A percentile compares a stretch with the other conserved stretches of the same genome.
These are phyloP conservation scores for Trichoderma hamatum DNA, from an alignment of 2,329 filamentous ascomycete species.

Conservation along the genomic window DNA sequence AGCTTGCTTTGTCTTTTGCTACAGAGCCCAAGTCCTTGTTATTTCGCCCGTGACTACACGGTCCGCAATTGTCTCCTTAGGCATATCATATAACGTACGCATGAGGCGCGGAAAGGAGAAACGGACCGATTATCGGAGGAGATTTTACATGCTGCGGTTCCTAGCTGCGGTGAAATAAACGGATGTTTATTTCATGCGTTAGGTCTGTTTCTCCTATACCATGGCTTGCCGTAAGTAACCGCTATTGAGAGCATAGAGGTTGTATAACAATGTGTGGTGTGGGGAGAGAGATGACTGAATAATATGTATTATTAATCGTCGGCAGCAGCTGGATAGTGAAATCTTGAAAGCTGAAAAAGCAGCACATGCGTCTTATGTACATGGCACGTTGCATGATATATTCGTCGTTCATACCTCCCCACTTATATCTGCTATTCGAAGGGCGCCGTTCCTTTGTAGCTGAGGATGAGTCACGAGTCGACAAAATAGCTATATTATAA, in stretches of 20 bases:
- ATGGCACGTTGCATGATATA: background rate
- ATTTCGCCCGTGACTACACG: background rate
- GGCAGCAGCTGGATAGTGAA: background rate
- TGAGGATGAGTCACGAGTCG: background rate
- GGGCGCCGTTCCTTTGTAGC: background rate
- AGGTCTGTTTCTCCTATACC: background rate
- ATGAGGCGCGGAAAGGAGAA: background rate
- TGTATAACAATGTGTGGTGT: background rate
- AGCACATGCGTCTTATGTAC: background rate
- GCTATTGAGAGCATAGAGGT: background rate
- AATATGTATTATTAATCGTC: background rate
- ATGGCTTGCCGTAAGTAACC: slow-evolving; percentile 9
- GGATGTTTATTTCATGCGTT: background rate
- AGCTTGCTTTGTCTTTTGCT: background rate
- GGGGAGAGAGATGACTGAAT: background rate
- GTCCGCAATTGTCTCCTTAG: background rate
- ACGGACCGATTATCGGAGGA: slow-evolving; percentile 11
- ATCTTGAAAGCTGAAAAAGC: background rate
- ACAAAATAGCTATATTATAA: too few relatives aligned
- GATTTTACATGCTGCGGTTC: background rate
- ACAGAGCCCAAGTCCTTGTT: background rate
- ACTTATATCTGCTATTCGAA: background rate
- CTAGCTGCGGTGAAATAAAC: background rate
- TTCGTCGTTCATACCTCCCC: background rate
- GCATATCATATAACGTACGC: background rate